phyloP scores from a whole-genome alignment of 176 grass and related monocot genomes.

The Rhynchospora pubera region DNA sequence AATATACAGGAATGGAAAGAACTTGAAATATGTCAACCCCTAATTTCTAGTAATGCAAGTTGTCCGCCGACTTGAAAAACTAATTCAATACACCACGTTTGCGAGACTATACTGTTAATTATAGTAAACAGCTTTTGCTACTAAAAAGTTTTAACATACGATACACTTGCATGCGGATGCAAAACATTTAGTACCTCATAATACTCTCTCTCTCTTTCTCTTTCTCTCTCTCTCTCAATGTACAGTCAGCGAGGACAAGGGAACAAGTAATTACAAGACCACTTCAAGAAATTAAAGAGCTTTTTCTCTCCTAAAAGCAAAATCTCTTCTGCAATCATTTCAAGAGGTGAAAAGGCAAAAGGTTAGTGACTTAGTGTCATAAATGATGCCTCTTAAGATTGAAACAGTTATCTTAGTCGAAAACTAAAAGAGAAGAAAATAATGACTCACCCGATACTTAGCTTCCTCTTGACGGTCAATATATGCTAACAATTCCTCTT shows the following conservation, averaged over 20 bases:
- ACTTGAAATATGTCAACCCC: not conserved
- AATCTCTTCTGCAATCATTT: conserved; percentile 48
- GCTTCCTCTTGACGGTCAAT: conserved; percentile 73
- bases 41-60: not conserved
- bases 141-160: not conserved
- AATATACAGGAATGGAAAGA: not conserved
- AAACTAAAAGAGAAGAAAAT: not conserved
- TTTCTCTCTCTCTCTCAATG: conserved; percentile 7
- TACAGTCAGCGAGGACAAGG: conserved; percentile 1
- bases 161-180: too few species aligned
- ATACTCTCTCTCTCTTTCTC: not conserved
- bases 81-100: not conserved
- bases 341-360: not conserved
- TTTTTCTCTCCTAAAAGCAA: conserved; percentile 51
- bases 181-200: conserved; percentile 6
- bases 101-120: not conserved
- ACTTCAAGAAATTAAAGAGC: not conserved
- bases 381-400: not conserved
- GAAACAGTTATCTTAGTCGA: not conserved
- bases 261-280: not conserved
- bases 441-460: conserved; percentile 58
- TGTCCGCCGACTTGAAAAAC: not conserved
- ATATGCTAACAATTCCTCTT: conserved; percentile 88
- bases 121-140: not conserved
- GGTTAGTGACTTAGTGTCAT: not conserved